Evolutionary conservation across 352 stramenopile species (phyloP).

Genomic region (Pythium dissotocum): DNA sequence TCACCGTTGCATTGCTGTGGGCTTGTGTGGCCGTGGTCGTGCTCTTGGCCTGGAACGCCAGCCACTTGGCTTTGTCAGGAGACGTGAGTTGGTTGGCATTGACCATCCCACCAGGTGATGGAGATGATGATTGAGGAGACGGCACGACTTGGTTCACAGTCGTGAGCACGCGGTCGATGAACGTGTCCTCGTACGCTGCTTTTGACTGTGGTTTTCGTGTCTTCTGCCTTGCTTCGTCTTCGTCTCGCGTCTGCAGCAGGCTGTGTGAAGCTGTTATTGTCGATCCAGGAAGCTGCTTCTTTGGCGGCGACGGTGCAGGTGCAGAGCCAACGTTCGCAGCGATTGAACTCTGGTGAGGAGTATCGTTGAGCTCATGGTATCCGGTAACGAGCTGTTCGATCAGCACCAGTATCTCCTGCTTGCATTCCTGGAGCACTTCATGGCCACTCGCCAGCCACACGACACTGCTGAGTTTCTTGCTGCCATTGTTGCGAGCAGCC

Average conservation of each 20-base stretch:
- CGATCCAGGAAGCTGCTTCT: slow-evolving; percentile 19
- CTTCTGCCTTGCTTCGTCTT: slow-evolving; percentile 21
- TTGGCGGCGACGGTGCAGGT: slow-evolving; percentile 3
- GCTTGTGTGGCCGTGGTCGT: slow-evolving; percentile 10
- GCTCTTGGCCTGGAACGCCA: slow-evolving; percentile 39
- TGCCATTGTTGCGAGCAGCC: slow-evolving; percentile 11
- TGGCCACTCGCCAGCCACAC: slow-evolving; percentile 92
- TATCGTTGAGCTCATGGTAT: slow-evolving; percentile 91
- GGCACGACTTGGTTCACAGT: slow-evolving; percentile 54
- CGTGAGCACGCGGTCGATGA: slow-evolving; percentile 84
- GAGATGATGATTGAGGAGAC: neutral
- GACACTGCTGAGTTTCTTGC: slow-evolving; percentile 39
- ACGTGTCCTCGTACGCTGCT: slow-evolving; percentile 80
- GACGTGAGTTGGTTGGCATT: slow-evolving; percentile 34
- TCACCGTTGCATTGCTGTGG: neutral
- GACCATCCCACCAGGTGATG: neutral
- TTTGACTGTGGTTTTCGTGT: slow-evolving; percentile 22
- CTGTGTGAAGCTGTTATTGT: slow-evolving; percentile 13
- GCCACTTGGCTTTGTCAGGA: slow-evolving; percentile 42
- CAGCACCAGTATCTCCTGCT: slow-evolving; percentile 78
- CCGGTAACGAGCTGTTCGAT: slow-evolving; percentile 94
- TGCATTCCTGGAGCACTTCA: slow-evolving; percentile 94
- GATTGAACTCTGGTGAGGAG: slow-evolving; percentile 30
- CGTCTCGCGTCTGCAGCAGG: neutral
- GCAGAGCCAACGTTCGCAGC: neutral